Conservation (phyloP, 2,329 filamentous ascomycete genomes). For the Trichoderma harzianum region DNA sequence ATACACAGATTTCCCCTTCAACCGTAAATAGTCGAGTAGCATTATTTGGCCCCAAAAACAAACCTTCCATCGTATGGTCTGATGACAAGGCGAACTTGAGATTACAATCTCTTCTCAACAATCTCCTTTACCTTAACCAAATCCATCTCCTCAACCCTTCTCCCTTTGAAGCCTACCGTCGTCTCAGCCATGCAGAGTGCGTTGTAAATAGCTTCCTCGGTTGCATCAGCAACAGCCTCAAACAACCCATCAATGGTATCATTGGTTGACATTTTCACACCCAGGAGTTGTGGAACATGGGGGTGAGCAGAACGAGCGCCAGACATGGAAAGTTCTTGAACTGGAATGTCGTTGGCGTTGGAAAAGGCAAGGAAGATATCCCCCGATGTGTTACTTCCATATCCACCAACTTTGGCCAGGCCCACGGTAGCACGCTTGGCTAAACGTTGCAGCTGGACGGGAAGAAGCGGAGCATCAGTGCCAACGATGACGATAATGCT, state of each 20-base stretch:
- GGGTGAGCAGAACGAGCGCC: neutral
- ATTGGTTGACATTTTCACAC: conserved; percentile 44
- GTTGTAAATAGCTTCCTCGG: conserved; percentile 65
- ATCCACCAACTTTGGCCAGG: conserved; percentile 57
- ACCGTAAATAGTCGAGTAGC: neutral
- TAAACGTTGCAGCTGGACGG: conserved; percentile 41
- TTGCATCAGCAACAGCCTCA: conserved; percentile 58
- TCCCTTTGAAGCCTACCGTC: conserved; percentile 51
- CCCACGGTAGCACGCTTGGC: conserved; percentile 61
- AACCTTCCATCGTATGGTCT: neutral
- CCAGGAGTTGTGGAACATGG: neutral
- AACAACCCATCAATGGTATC: conserved; percentile 59
- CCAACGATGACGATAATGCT: conserved; percentile 35
- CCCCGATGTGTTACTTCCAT: conserved; percentile 59
- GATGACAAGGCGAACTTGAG: neutral
- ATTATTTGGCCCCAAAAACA: neutral
- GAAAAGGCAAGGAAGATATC: conserved; percentile 68
- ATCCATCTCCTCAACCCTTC: conserved; percentile 48
- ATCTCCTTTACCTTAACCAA: conserved; percentile 45
- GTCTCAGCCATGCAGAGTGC: conserved; percentile 59
- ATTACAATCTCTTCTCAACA: conserved; percentile 37
- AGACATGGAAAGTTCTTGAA: conserved; percentile 29
- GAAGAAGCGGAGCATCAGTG: conserved; percentile 32
- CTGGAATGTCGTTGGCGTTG: conserved; percentile 50
- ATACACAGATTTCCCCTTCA: neutral